phyloP scores from a whole-genome alignment of 2,329 filamentous ascomycete species.

The Tolypocladium cylindrosporum region DNA sequence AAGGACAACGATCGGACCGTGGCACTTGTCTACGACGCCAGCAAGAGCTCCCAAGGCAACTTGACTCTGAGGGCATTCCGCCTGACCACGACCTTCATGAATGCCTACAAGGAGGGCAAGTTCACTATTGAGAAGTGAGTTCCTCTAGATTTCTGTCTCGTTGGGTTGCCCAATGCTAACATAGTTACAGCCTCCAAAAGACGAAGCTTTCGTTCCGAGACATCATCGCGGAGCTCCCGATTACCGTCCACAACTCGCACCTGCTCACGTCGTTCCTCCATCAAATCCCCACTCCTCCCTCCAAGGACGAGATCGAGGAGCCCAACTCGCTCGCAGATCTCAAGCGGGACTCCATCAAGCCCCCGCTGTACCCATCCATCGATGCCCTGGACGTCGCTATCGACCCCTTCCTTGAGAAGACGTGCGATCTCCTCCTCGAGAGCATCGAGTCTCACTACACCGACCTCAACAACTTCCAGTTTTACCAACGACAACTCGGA shows the following conservation, averaged over 20 bases:
- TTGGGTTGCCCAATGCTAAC: not conserved
- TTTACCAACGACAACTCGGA: constrained; percentile 85
- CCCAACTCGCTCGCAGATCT: constrained; percentile 74
- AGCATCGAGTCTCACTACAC: constrained; percentile 97
- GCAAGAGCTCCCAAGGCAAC: constrained; percentile 85
- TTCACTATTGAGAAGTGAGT: constrained; percentile 90
- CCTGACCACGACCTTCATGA: constrained; percentile 78
- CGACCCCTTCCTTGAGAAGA: constrained; percentile 97
- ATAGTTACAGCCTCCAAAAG: constrained; percentile 69
- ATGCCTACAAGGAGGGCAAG: constrained; percentile 90
- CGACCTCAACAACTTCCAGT: constrained; percentile 97
- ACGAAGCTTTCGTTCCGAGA: constrained; percentile 89
- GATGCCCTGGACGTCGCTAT: constrained; percentile 87
- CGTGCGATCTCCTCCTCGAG: constrained; percentile 89
- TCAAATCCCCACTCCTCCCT: constrained; percentile 64
- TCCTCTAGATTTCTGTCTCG: not conserved
- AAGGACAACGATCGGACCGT: constrained; percentile 85
- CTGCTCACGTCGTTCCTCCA: constrained; percentile 92
- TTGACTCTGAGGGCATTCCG: constrained; percentile 86
- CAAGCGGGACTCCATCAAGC: constrained; percentile 49
- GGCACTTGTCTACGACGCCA: constrained; percentile 88
- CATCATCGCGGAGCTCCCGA: constrained; percentile 81
- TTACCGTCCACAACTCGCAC: constrained; percentile 92
- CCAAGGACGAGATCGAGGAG: constrained; percentile 57
- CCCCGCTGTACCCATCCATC: constrained; percentile 75